These are phyloP conservation scores for Leccinum pachyderme DNA, from an alignment of 1,284 basidiomycete species.

Conservation along the genomic window DNA sequence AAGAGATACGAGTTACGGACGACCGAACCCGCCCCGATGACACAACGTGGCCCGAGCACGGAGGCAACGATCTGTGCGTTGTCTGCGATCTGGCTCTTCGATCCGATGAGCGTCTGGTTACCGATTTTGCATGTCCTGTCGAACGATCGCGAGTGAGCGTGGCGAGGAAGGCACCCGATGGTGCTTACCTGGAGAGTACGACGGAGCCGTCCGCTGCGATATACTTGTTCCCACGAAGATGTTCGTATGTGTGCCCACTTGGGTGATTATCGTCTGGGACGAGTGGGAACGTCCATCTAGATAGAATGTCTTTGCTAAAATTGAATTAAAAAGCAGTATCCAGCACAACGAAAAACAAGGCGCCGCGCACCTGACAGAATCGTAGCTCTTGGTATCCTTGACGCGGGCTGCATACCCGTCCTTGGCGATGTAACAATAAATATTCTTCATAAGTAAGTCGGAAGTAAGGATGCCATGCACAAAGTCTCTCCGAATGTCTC, in stretches of 20 bases:
- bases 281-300: slow-evolving; percentile 92
- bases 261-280: slow-evolving; percentile 93
- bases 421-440: slow-evolving; percentile 84
- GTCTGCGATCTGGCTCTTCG: slow-evolving; percentile 62
- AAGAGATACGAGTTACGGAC: slow-evolving; percentile 82
- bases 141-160: slow-evolving; percentile 1
- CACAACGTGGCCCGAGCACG: slow-evolving; percentile 74
- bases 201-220: slow-evolving; percentile 76
- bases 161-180: background rate
- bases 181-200: slow-evolving; percentile 67
- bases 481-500: slow-evolving; percentile 88
- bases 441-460: slow-evolving; percentile 93
- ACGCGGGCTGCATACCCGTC: slow-evolving; percentile 89
- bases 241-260: slow-evolving; percentile 76
- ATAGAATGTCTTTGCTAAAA: slow-evolving; percentile 83
- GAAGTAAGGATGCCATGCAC: slow-evolving; percentile 96
- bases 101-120: slow-evolving; percentile 79
- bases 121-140: slow-evolving; percentile 78
- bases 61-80: slow-evolving; percentile 65
- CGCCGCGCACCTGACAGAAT: slow-evolving; percentile 66
- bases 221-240: slow-evolving; percentile 84
- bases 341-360: background rate
- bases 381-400: slow-evolving; percentile 87
- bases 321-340: background rate
- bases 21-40: slow-evolving; percentile 60